Evolutionary conservation across 2,329 filamentous ascomycete species (phyloP).

Genomic region (Sporothrix curviconia): DNA sequence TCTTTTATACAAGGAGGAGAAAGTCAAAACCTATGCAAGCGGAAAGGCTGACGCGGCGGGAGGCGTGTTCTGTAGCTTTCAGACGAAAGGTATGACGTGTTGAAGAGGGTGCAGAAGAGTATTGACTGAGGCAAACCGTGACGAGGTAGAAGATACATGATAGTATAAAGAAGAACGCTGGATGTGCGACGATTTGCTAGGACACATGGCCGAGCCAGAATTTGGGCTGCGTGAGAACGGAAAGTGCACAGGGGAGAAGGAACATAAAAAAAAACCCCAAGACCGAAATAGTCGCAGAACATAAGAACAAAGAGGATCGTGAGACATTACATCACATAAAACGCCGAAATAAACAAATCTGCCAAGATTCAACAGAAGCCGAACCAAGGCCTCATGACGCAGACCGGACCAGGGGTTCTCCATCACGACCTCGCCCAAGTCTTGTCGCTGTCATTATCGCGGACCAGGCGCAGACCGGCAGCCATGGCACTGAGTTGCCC

Average conservation of each 20-base stretch:
- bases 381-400: too few species aligned
- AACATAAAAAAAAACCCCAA: too few species aligned
- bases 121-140: background rate
- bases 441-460: constrained; percentile 16
- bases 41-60: background rate
- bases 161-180: background rate
- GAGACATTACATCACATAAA: background rate
- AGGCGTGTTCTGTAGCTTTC: background rate
- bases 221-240: background rate
- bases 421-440: background rate
- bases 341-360: too few species aligned
- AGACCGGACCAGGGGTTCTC: too few species aligned
- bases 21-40: background rate
- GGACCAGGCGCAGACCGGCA: constrained; percentile 18
- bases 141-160: background rate
- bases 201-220: too few species aligned
- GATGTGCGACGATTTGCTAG: too few species aligned
- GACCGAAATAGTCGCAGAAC: background rate
- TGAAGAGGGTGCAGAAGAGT: background rate
- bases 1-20: background rate
- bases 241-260: background rate
- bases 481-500: background rate
- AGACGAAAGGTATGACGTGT: background rate
- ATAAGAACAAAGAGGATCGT: background rate
- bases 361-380: too few species aligned